Percentiles rank a stretch among this genome's conserved stretches.
phyloP scores from a whole-genome alignment of 2,329 filamentous ascomycete species.

The Pyrenophora seminiperda region DNA sequence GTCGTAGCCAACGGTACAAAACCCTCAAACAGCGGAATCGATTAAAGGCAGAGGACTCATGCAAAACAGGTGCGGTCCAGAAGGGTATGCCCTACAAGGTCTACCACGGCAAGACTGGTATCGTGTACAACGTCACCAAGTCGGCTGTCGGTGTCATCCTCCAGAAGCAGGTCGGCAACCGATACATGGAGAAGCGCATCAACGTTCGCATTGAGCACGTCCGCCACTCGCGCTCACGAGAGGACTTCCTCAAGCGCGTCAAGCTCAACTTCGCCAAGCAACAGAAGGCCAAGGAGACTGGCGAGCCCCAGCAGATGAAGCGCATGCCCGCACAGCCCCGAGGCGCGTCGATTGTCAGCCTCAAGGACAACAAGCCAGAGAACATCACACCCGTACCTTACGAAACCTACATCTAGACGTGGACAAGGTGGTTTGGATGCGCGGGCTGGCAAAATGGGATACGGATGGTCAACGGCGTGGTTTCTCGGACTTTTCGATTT shows the following conservation, averaged over 20 bases:
- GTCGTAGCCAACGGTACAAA: conserved; percentile 97
- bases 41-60: conserved; percentile 23
- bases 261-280: conserved; percentile 94
- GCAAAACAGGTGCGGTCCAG: conserved; percentile 44
- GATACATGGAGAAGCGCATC: conserved; percentile 99
- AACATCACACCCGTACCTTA: conserved; percentile 90
- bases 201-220: conserved; percentile 99
- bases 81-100: conserved; percentile 94
- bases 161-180: conserved; percentile 96
- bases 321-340: conserved; percentile 81
- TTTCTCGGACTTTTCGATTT: conserved; percentile 47
- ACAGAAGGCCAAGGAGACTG: conserved; percentile 89
- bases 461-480: conserved; percentile 49
- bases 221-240: conserved; percentile 88
- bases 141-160: conserved; percentile 97
- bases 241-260: conserved; percentile 95
- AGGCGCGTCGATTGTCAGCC: conserved; percentile 76
- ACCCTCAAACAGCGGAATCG: conserved; percentile 26
- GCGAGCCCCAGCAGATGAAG: conserved; percentile 90
- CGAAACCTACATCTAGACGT: conserved; percentile 93
- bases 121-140: conserved; percentile 99
- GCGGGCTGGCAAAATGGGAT: conserved; percentile 43
- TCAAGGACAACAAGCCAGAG: conserved; percentile 84
- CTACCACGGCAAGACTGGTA: conserved; percentile 95
- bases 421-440: conserved; percentile 33